A percentile compares a stretch with the other conserved stretches of the same genome.
phyloP scores from a whole-genome alignment of 2,329 filamentous ascomycete genomes.

The Pyrenophora seminiperda region DNA sequence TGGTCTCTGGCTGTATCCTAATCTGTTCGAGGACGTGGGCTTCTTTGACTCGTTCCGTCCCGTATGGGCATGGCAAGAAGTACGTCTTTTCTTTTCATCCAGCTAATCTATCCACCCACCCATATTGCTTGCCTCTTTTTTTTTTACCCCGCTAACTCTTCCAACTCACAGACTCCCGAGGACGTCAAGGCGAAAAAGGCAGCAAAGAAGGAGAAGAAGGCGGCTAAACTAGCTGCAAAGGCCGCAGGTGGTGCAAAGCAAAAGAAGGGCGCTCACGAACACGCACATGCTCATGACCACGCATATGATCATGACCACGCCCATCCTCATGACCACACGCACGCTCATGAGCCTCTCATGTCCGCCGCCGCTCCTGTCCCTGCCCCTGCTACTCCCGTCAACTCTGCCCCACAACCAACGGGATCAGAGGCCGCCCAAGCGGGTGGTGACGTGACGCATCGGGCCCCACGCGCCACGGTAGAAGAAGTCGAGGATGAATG shows the following conservation, averaged over 20 bases:
- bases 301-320: conserved; percentile 23
- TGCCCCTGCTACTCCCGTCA: conserved; percentile 21
- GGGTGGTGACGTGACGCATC: conserved; percentile 34
- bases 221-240: conserved; percentile 39
- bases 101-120: background rate
- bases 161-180: conserved; percentile 47
- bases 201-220: conserved; percentile 48
- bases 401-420: conserved; percentile 36
- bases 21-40: conserved; percentile 96
- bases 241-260: conserved; percentile 37
- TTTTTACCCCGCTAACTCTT: background rate
- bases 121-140: no score
- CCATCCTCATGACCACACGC: conserved; percentile 23
- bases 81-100: conserved; percentile 45
- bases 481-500: conserved; percentile 47
- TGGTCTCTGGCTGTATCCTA: conserved; percentile 97
- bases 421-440: conserved; percentile 31
- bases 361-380: background rate
- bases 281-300: conserved; percentile 26
- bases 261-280: conserved; percentile 43
- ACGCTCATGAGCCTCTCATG: conserved; percentile 22
- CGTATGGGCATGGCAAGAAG: conserved; percentile 98
- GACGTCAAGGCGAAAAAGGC: conserved; percentile 53
- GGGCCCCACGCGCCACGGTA: conserved; percentile 41
- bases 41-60: conserved; percentile 98